Evolutionary conservation across 1,284 basidiomycete species (phyloP).

Genomic region (Chiua sp.): DNA sequence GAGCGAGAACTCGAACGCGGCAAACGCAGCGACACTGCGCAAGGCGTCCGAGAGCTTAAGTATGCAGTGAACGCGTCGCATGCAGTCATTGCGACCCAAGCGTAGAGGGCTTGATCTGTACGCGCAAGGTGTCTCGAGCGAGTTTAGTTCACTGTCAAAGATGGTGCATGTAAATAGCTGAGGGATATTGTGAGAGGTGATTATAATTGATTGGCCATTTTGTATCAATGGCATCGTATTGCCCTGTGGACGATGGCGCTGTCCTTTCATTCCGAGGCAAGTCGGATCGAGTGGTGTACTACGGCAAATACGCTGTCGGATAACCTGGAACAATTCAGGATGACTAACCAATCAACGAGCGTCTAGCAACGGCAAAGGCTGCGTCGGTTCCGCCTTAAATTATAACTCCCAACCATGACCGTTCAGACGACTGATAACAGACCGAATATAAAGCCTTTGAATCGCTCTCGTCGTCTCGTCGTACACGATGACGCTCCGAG

Average conservation of each 20-base stretch:
- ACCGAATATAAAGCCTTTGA: not conserved
- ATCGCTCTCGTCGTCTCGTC: not conserved
- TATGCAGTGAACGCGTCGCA: not conserved
- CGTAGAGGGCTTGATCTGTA: slow-evolving; percentile 21
- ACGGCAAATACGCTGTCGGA: too few relatives aligned
- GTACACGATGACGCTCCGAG: slow-evolving; percentile 39
- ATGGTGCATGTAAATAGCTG: not conserved
- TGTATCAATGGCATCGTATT: not conserved
- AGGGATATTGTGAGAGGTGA: not conserved
- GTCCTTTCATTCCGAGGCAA: too few relatives aligned
- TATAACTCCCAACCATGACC: too few relatives aligned
- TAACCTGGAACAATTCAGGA: too few relatives aligned
- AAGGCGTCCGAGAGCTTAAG: slow-evolving; percentile 5
- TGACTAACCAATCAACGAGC: not conserved
- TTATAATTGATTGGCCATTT: not conserved
- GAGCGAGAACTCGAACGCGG: slow-evolving; percentile 26
- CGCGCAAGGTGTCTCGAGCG: slow-evolving; percentile 9
- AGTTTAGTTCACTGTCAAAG: slow-evolving; percentile 24
- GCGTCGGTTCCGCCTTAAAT: too few relatives aligned
- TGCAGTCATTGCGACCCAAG: slow-evolving; percentile 12
- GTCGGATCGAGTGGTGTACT: too few relatives aligned
- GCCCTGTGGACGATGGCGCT: too few relatives aligned
- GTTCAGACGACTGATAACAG: not conserved
- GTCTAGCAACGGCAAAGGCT: too few relatives aligned
- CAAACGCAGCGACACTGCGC: not conserved